These are phyloP conservation scores for Fulvia fulva DNA, from an alignment of 2,329 filamentous ascomycete species.

Conservation along the genomic window DNA sequence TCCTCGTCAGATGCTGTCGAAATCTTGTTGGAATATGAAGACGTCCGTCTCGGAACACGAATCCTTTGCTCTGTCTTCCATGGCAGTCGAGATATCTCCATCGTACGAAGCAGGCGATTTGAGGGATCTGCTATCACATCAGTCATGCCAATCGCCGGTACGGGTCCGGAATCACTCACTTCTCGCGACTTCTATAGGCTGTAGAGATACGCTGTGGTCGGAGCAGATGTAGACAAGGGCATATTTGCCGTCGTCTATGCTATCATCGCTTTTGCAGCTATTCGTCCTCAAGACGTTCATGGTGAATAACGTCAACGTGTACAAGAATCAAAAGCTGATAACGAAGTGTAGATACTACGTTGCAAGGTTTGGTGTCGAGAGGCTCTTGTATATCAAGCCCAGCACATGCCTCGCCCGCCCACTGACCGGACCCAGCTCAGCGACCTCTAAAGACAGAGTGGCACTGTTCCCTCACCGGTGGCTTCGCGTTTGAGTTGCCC, in stretches of 20 bases:
- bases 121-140: not conserved
- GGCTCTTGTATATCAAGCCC: not conserved
- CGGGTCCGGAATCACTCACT: not conserved
- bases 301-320: not conserved
- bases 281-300: not conserved
- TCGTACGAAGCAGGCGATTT: not conserved
- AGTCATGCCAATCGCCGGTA: not conserved
- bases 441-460: not conserved
- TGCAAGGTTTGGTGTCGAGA: not conserved
- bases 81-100: not conserved
- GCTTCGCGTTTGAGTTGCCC: not conserved
- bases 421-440: not conserved
- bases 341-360: not conserved
- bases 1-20: not conserved
- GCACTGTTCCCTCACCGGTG: not conserved
- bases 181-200: not conserved
- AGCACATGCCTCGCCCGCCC: not conserved
- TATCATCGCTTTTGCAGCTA: not conserved
- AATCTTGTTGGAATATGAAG: not conserved
- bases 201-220: not conserved
- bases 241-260: not conserved
- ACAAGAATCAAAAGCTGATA: not conserved
- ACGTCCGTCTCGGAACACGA: not conserved
- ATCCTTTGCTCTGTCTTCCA: not conserved
- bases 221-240: not conserved